Evolutionary conservation across 441 rosid genomes (phyloP).

Genomic region (Capsella rubella): DNA sequence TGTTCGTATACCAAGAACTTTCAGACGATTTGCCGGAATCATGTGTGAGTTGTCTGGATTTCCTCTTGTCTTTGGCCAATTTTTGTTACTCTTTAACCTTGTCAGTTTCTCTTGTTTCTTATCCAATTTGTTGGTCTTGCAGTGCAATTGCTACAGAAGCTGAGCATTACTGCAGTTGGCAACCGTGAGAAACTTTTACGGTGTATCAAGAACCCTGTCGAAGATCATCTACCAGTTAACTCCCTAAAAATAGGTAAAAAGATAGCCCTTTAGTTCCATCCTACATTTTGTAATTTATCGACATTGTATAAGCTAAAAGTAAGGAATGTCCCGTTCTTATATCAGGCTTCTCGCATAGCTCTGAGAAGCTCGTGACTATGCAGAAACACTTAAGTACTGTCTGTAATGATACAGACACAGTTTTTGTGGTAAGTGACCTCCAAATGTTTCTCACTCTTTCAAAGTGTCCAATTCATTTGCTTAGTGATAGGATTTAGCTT

Average conservation of each 20-base stretch:
- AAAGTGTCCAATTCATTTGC: not conserved
- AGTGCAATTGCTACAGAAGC: slow-evolving; percentile 71
- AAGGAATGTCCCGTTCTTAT: slow-evolving; percentile 7
- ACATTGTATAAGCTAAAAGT: not conserved
- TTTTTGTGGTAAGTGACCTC: slow-evolving; percentile 75
- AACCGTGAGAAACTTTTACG: slow-evolving; percentile 62
- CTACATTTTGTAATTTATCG: not conserved
- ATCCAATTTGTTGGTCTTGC: slow-evolving; percentile 31
- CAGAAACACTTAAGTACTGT: slow-evolving; percentile 60
- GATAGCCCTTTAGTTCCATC: slow-evolving; percentile 2
- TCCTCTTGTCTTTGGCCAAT: not conserved
- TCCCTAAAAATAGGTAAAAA: slow-evolving; percentile 62
- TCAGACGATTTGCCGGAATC: slow-evolving; percentile 76
- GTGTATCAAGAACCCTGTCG: slow-evolving; percentile 63
- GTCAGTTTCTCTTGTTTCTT: slow-evolving; percentile 5
- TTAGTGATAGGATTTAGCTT: slow-evolving; percentile 2
- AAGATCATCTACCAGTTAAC: slow-evolving; percentile 51
- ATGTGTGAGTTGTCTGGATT: slow-evolving; percentile 58
- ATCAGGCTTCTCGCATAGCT: slow-evolving; percentile 84
- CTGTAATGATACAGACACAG: slow-evolving; percentile 62
- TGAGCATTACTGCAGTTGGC: slow-evolving; percentile 60
- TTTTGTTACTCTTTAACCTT: slow-evolving; percentile 13
- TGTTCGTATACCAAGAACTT: slow-evolving; percentile 85
- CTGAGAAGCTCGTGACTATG: slow-evolving; percentile 68
- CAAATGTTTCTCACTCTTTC: not conserved